Percentiles rank a stretch among this genome's conserved stretches.
phyloP scores from a whole-genome alignment of 306 rosid genomes.

The Corylus americana region DNA sequence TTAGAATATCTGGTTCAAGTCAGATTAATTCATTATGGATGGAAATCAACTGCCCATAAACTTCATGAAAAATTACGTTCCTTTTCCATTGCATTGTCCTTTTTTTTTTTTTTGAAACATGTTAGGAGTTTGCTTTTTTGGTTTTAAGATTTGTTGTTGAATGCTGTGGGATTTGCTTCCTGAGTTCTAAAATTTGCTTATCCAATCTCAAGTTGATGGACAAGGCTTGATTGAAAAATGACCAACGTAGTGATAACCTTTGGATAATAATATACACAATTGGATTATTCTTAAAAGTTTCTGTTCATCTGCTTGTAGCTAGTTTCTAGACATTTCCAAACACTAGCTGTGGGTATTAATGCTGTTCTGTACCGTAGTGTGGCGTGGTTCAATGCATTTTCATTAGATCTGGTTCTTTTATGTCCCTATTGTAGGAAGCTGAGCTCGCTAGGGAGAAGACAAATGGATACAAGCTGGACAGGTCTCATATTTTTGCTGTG shows the following conservation, averaged over 20 bases:
- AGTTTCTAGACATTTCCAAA: background rate
- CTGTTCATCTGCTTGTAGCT: background rate
- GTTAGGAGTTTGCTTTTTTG: background rate
- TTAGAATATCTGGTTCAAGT: background rate
- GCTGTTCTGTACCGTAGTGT: background rate
- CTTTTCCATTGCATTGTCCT: background rate
- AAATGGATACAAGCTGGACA: conserved; percentile 85
- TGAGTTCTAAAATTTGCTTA: background rate
- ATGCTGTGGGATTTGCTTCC: background rate
- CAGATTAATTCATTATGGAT: background rate
- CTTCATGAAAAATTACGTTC: background rate
- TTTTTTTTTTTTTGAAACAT: background rate
- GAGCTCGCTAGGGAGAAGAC: conserved; percentile 91
- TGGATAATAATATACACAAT: background rate
- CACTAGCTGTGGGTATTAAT: background rate
- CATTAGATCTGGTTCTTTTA: background rate
- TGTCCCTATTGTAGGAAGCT: conserved; percentile 60
- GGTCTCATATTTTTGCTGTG: conserved; percentile 69
- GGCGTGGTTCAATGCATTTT: background rate
- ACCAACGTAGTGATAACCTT: background rate
- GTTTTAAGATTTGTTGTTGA: background rate
- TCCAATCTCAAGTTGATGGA: background rate
- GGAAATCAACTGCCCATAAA: background rate
- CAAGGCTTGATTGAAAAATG: background rate
- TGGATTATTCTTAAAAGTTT: background rate